These are phyloP conservation scores for Sphagnurus paluster DNA, from an alignment of 1,284 basidiomycete species.

Conservation along the genomic window DNA sequence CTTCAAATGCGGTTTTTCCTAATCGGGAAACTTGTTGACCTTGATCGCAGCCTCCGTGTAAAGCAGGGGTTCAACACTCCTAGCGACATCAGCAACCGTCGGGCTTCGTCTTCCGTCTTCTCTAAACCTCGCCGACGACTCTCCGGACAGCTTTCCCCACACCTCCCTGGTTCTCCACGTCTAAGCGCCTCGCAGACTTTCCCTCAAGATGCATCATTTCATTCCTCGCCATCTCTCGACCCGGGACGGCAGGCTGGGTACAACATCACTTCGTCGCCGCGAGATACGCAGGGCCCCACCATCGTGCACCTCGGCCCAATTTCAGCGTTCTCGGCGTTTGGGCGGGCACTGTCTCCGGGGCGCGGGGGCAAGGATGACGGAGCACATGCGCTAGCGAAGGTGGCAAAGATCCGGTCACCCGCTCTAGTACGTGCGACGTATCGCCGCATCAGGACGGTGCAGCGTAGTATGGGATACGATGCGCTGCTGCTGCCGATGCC, in stretches of 20 bases:
- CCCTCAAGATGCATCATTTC: conserved; percentile 17
- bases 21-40: conserved; percentile 55
- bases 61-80: conserved; percentile 27
- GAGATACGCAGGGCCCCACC: conserved; percentile 37
- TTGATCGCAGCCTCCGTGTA: conserved; percentile 49
- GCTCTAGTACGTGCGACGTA: conserved; percentile 55
- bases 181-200: conserved; percentile 28
- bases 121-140: conserved; percentile 46
- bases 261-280: conserved; percentile 37
- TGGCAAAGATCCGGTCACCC: conserved; percentile 46
- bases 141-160: conserved; percentile 47
- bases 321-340: conserved; percentile 36
- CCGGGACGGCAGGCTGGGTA: conserved; percentile 45
- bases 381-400: conserved; percentile 30
- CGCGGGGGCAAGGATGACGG: conserved; percentile 25
- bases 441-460: conserved; percentile 58
- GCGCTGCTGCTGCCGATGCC: conserved; percentile 51
- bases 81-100: conserved; percentile 36
- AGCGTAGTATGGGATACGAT: conserved; percentile 62
- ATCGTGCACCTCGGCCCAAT: conserved; percentile 67
- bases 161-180: conserved; percentile 50
- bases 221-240: conserved; percentile 25
- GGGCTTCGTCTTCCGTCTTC: conserved; percentile 45
- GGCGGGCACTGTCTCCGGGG: conserved; percentile 35
- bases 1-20: conserved; percentile 65